Base-by-base conservation (phyloP, 176 grass and related monocot species). In the Thalia dealbata region DNA sequence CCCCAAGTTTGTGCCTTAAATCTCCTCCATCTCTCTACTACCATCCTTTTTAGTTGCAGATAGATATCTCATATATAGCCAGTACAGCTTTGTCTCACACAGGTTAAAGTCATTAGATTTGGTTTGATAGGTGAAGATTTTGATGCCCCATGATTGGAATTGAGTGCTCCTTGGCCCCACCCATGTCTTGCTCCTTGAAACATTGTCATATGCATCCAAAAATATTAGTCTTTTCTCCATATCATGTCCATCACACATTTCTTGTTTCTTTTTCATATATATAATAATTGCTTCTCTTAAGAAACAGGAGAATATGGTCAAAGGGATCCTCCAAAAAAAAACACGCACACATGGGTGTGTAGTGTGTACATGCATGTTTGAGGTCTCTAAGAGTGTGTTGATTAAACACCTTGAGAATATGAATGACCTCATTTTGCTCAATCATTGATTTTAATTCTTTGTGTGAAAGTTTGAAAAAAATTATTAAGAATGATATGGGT, bases 71-170 rank as follows among this genome's bases (percentile, higher is more conserved):
- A 62, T 27, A 38, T 38, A 38, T 38, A 62, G 25, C 22, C 21
- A 61, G 21, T 25, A 61, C 59, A 50, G 41, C 6, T 19, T 22
- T 13, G 15, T 43, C 6, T 45, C 15, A 63, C 44, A 52, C 41
- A 19, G 45, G 43, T 51, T 50, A 52, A 76, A 72, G 69, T 71
- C 41, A 52, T 52, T 51, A 32, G 71, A 73, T 80, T 72, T 72
- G 71, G 78, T 64, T 67, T 71, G 78, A 73, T 52, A 30, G 23
- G 38, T 80, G 56, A 29, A 80, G 68, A 80, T 80, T 62, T 80
- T 21, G 67, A 64, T 80, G 78, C 78, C 41, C 67, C 71, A 65
- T 73, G 68, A 80, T 73, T 80, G 69, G 30, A 73, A 41, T 24
- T 25, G n/a, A 73, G 27, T 48, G 71, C 54, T 50, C 27, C 8